Evolutionary conservation across 148 eudicot genomes (phyloP), one percentile per base, ranked within the genome.

Genomic region (Polygonum aviculare): DNA sequence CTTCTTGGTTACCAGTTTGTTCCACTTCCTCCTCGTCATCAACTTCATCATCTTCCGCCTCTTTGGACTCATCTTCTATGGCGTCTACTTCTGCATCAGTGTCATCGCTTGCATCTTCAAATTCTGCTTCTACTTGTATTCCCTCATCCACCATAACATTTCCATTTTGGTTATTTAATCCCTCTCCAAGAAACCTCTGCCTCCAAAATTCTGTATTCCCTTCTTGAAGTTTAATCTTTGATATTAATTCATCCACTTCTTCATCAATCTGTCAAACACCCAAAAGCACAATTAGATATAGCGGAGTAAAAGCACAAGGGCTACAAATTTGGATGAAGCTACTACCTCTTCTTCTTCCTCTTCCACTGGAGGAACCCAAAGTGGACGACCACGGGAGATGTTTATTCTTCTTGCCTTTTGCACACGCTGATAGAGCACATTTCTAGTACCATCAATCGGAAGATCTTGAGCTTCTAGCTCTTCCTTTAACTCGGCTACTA

Each of bases 201-300:
- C 78, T 95, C 98, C 98, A 95, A 81, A 87, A 95, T 83, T 95
- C 97, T 14, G 98, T 95, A 76, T 95, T 90, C 73, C 98, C 98
- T 83, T 95, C 97, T 81, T 95, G 79, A 79, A 92, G 81, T 84
- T 87, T 90, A 71, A 95, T 92, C 81, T 96, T 86, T 65, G 97
- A 95, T 79, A 95, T 90, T 60, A 95, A 69, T 77, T 92, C 97
- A 67, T 95, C 92, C 69, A 92, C 80, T 86, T 95, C 98, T 77
- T 88, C 98, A 83, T 95, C 97, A 78, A 90, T 81, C 98, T 95
- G 87, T 71, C 72, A 73, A 69, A 78, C 51, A 54, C 73, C 50
- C 79, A 55, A 47, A 60, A 54, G 40, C 10, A 69, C 10, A 44
- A 44, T 40, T 60, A 38, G 45, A 16, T 36, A 36, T 38, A 36